Evolutionary conservation across 2,329 filamentous ascomycete genomes (phyloP).

Genomic region (Mycosphaerella arachidis): DNA sequence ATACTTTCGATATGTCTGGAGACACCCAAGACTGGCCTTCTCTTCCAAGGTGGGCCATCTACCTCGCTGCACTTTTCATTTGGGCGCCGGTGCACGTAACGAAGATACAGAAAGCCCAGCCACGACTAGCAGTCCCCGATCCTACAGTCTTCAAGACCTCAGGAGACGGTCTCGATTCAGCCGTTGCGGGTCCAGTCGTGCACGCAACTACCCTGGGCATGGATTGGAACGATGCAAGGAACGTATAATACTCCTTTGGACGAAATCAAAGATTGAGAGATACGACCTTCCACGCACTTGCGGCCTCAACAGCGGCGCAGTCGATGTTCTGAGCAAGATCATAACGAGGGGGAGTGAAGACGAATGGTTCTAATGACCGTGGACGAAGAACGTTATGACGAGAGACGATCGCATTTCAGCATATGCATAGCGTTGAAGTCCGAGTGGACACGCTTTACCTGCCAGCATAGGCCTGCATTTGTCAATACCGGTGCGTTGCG

Average conservation of each 20-base stretch:
- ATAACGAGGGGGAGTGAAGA: conserved; percentile 24
- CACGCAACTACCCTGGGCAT: not conserved
- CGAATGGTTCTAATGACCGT: conserved; percentile 23
- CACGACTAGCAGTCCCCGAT: conserved; percentile 8
- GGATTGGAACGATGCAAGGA: conserved; percentile 15
- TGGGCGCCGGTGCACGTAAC: conserved; percentile 25
- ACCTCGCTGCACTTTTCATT: conserved; percentile 28
- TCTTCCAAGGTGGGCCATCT: conserved; percentile 29
- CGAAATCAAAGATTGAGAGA: conserved; percentile 23
- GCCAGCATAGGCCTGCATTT: not conserved
- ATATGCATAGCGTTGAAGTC: not conserved
- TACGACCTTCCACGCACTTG: conserved; percentile 22
- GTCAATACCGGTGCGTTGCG: not conserved
- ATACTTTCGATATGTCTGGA: conserved; percentile 23
- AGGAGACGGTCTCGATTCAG: conserved; percentile 16
- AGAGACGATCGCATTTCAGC: not conserved
- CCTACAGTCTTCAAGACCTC: not conserved
- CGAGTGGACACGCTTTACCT: conserved; percentile 35
- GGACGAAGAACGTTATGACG: not conserved
- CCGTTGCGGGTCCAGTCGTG: not conserved
- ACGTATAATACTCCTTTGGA: conserved; percentile 21
- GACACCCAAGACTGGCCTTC: conserved; percentile 16
- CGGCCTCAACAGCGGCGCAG: conserved; percentile 23
- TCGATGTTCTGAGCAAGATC: conserved; percentile 28
- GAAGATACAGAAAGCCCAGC: conserved; percentile 1